phyloP scores from a whole-genome alignment of 139 green algal genomes.

The Parachlorella kessleri region DNA sequence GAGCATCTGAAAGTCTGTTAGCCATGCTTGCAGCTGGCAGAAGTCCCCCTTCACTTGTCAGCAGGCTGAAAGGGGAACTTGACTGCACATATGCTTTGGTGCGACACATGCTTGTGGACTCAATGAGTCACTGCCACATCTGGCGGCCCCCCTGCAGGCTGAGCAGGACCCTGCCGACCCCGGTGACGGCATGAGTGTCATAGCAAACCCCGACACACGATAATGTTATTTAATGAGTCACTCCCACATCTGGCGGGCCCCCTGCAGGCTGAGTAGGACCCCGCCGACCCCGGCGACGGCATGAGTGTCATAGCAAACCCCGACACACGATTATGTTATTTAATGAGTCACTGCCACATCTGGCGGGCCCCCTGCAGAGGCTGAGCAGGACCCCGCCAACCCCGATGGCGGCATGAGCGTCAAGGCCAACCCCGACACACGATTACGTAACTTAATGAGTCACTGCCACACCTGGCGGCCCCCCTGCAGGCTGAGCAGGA shows the following conservation, averaged over 20 bases:
- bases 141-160: too few species aligned
- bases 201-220: slow-evolving; percentile 38
- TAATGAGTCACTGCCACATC: too few species aligned
- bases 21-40: too few species aligned
- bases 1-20: too few species aligned
- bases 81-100: too few species aligned
- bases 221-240: slow-evolving; percentile 35
- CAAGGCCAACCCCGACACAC: slow-evolving; percentile 37
- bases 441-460: slow-evolving; percentile 36
- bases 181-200: slow-evolving; percentile 21
- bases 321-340: slow-evolving; percentile 37
- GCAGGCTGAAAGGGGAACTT: too few species aligned
- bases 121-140: too few species aligned
- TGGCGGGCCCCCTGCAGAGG: too few species aligned
- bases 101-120: slow-evolving; percentile 36
- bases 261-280: slow-evolving; percentile 34
- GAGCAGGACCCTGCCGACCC: slow-evolving; percentile 32
- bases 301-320: slow-evolving; percentile 32
- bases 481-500: slow-evolving; percentile 33
- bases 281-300: slow-evolving; percentile 26
- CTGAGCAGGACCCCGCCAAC: slow-evolving; percentile 31
- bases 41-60: too few species aligned
- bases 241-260: too few species aligned
- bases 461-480: too few species aligned
- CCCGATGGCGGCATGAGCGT: slow-evolving; percentile 22